Base-by-base conservation (phyloP, 2,329 filamentous ascomycete species). In the Monosporascus sp. region DNA sequence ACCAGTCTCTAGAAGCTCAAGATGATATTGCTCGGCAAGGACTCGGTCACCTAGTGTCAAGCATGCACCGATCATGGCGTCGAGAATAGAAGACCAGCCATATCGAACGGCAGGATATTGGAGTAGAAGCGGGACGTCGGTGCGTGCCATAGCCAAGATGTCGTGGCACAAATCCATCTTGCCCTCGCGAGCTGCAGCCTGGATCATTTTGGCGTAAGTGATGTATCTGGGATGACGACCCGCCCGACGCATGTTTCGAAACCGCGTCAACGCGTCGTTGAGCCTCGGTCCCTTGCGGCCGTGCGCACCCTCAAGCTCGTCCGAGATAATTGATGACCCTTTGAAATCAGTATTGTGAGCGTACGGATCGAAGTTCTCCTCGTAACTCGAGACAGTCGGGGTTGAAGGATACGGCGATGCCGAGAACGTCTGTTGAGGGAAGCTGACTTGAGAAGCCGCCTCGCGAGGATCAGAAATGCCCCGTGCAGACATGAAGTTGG, bases 151-250 rank as follows among this genome's bases (percentile, higher is more conserved):
- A 61, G 82, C 85, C 35, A 97, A 79, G 50, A 99, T 88, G 57
- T 97, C 91, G 59, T 91, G 83, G 65, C 90, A 91, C 48, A 95
- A 73, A 50, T 88, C 87, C 72, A 90, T 82, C 66, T 92, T 90
- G 65, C 88, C 83, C 59, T 91, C 87, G 65, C 93, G 90, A 51
- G 92, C 90, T 59, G 93, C 92, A 54, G 90, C 89, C 48, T 88
- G 86, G 65, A 99, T 96, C 60, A 99, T 79, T 79, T 97, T 97
- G 49, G 92, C 91, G 64, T 97, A 97, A 1, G 92, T 96, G 70
- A 96, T 94, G 75, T 97, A 97, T 55, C 93, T 86, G 50, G 93
- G 91, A 69, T 97, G 91, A 67, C 91, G 87, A 58, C 93, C 92
- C 65, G 89, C 84, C 54, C 92, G 90, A 59, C 94, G 91, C 77